Conservation (phyloP, 2,329 filamentous ascomycete species). For the Exserohilum rostratum region DNA sequence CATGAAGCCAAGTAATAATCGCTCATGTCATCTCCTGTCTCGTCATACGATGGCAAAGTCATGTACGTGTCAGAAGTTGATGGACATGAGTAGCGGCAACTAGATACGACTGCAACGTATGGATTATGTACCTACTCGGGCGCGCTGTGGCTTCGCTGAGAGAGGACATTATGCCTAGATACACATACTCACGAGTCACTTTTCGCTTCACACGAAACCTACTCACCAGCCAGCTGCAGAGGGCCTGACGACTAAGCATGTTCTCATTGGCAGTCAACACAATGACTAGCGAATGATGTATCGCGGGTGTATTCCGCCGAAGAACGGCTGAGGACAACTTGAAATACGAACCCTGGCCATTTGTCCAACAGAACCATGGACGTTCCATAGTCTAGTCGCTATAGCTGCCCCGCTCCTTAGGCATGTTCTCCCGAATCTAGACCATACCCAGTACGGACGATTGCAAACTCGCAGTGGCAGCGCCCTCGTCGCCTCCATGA, state of each 20-base stretch:
- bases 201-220: too few species aligned
- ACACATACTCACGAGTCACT: too few species aligned
- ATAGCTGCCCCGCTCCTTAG: not conserved
- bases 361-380: not conserved
- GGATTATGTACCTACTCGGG: too few species aligned
- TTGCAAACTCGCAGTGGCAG: not conserved
- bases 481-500: slow-evolving; percentile 10
- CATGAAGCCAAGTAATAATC: not conserved
- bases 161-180: too few species aligned
- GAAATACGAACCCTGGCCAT: too few species aligned
- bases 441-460: not conserved
- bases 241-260: not conserved
- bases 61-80: not conserved
- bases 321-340: not conserved
- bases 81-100: too few species aligned
- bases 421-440: not conserved
- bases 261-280: not conserved
- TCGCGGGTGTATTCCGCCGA: slow-evolving; percentile 10
- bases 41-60: not conserved
- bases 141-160: too few species aligned
- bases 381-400: not conserved
- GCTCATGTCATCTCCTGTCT: not conserved
- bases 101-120: too few species aligned
- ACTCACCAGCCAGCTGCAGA: too few species aligned
- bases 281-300: slow-evolving; percentile 2